phyloP scores from a whole-genome alignment of 225 moss, liverwort and hornwort species.

The Pseudoscleropodium purum region DNA sequence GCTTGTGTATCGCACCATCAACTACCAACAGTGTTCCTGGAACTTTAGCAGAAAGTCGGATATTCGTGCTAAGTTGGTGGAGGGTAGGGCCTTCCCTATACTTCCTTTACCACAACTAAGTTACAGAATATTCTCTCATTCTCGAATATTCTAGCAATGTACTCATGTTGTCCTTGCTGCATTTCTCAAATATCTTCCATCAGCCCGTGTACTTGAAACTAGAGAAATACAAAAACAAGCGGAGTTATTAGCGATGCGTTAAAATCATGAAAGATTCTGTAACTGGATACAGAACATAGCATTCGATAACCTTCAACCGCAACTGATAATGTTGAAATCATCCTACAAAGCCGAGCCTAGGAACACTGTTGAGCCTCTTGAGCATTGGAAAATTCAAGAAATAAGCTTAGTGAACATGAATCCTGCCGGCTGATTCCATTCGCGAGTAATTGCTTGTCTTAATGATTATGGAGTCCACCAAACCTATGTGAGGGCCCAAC shows the following conservation, averaged over 20 bases:
- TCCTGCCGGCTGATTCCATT: background rate
- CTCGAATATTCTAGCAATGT: background rate
- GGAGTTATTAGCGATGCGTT: background rate
- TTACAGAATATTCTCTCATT: background rate
- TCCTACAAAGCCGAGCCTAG: background rate
- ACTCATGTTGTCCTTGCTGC: background rate
- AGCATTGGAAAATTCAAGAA: background rate
- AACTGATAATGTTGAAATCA: background rate
- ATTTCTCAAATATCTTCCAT: background rate
- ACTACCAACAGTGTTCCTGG: background rate
- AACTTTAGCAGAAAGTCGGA: background rate
- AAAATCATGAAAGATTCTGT: background rate
- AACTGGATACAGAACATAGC: background rate
- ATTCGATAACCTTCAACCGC: background rate
- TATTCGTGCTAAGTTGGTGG: background rate
- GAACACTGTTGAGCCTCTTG: background rate
- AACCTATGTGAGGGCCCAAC: background rate
- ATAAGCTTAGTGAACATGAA: background rate
- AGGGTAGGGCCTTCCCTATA: background rate
- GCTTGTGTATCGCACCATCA: background rate
- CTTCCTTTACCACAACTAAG: background rate
- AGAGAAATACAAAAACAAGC: background rate
- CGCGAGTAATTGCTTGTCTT: background rate
- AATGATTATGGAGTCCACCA: background rate
- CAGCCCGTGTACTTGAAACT: background rate